Conservation (phyloP, 2,329 filamentous ascomycete species). For the Fusarium verticillioides region DNA sequence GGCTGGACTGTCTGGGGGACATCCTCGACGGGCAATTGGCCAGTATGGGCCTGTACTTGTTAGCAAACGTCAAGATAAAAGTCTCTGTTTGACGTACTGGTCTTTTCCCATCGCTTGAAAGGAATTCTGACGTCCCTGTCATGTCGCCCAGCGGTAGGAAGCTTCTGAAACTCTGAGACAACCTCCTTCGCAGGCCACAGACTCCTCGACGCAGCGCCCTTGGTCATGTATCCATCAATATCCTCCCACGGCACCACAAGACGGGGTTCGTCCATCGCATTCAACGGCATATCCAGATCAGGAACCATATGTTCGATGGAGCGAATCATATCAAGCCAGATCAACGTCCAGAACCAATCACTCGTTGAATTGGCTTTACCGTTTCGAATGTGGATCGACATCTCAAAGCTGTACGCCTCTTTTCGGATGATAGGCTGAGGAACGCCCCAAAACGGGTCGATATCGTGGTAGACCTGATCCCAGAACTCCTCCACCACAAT, state of each 20-base stretch:
- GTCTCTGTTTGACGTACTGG: conserved; percentile 51
- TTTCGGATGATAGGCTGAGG: conserved; percentile 60
- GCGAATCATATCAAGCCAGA: conserved; percentile 65
- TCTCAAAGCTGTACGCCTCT: conserved; percentile 66
- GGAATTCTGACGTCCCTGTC: conserved; percentile 50
- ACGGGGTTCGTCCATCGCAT: conserved; percentile 74
- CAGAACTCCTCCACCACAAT: conserved; percentile 72
- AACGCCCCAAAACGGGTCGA: conserved; percentile 68
- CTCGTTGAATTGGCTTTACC: conserved; percentile 62
- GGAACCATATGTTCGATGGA: conserved; percentile 67
- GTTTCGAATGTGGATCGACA: conserved; percentile 69
- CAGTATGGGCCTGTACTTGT: conserved; percentile 61
- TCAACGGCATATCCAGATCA: conserved; percentile 75
- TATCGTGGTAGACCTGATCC: conserved; percentile 71
- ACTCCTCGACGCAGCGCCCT: conserved; percentile 60
- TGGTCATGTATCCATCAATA: conserved; percentile 63
- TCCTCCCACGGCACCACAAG: conserved; percentile 72
- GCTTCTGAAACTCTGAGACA: conserved; percentile 55
- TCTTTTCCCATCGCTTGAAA: conserved; percentile 62
- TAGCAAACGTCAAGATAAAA: background rate
- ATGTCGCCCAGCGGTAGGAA: conserved; percentile 53
- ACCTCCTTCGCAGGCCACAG: conserved; percentile 59
- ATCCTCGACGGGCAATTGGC: conserved; percentile 68
- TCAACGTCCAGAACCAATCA: conserved; percentile 68
- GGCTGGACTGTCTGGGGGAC: conserved; percentile 70